phyloP scores from a whole-genome alignment of 176 grass and related monocot species.

The Ensete glaucum region DNA sequence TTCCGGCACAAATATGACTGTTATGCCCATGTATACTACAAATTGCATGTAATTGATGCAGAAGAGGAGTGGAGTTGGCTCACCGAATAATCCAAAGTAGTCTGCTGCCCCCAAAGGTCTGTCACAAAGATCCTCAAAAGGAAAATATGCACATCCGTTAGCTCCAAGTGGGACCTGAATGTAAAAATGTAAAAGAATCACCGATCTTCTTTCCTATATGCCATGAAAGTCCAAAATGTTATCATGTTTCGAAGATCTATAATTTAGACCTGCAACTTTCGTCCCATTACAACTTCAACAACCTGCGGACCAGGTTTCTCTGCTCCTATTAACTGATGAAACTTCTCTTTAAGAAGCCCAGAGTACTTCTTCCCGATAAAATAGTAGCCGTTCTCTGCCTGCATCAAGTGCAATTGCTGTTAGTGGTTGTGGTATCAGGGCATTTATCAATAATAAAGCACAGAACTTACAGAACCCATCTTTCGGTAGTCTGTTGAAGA shows the following conservation, averaged over 20 bases:
- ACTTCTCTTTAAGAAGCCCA: constrained; percentile 62
- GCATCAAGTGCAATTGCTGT: constrained; percentile 2
- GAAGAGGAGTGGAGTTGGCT: constrained; percentile 21
- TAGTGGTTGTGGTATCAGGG: background rate
- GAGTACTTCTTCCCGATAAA: constrained; percentile 46
- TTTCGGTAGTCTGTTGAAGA: constrained; percentile 78
- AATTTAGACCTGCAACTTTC: constrained; percentile 54
- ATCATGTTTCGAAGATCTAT: background rate
- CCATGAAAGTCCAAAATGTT: background rate
- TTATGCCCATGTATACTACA: background rate
- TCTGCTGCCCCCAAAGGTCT: constrained; percentile 88
- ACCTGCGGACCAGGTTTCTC: constrained; percentile 56
- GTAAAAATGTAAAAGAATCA: constrained; percentile 14
- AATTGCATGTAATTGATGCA: background rate
- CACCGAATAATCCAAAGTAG: constrained; percentile 93
- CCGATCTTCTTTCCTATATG: constrained; percentile 16
- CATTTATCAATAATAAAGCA: constrained; percentile 9
- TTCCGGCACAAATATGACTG: no score
- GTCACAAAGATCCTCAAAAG: constrained; percentile 83
- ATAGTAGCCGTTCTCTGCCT: constrained; percentile 85
- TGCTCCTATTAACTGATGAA: constrained; percentile 58
- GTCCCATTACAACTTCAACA: constrained; percentile 89
- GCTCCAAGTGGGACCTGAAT: constrained; percentile 66
- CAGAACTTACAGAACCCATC: constrained; percentile 71
- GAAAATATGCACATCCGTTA: constrained; percentile 93